These are phyloP conservation scores for Albophoma yamanashiensis DNA, from an alignment of 2,329 filamentous ascomycete species.

Conservation along the genomic window DNA sequence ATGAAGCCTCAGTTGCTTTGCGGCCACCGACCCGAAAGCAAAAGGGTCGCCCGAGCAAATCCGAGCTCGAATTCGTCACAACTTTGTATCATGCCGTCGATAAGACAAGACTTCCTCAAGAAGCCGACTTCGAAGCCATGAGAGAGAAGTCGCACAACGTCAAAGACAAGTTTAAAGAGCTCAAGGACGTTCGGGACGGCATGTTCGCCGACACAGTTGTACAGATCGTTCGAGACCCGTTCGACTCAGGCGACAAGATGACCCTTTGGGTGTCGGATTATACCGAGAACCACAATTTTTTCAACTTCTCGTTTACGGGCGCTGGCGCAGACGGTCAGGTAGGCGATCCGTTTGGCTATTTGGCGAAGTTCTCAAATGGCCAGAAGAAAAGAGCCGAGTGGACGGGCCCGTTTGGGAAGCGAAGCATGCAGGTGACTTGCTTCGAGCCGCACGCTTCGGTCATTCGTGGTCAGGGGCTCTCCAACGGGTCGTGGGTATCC, in stretches of 20 bases:
- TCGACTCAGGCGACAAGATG: constrained; percentile 30
- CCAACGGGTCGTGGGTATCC: constrained; percentile 49
- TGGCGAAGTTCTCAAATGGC: constrained; percentile 14
- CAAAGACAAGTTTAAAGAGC: constrained; percentile 48
- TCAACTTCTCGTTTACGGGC: constrained; percentile 29
- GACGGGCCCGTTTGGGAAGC: constrained; percentile 64
- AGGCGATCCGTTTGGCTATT: constrained; percentile 48
- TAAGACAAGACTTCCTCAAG: constrained; percentile 30
- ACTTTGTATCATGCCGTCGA: constrained; percentile 33
- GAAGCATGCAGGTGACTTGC: constrained; percentile 60
- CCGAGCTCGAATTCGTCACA: constrained; percentile 34
- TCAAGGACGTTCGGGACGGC: constrained; percentile 49
- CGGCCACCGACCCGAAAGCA: constrained; percentile 6
- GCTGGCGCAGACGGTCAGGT: constrained; percentile 25
- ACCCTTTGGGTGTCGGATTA: constrained; percentile 76
- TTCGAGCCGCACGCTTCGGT: constrained; percentile 56
- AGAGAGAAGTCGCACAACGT: constrained; percentile 28
- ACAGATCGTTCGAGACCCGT: constrained; percentile 51
- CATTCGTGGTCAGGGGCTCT: constrained; percentile 41
- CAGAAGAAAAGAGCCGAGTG: constrained; percentile 31
- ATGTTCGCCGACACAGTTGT: constrained; percentile 61
- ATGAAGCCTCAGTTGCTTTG: constrained; percentile 22
- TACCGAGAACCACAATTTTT: constrained; percentile 58
- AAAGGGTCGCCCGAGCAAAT: constrained; percentile 11
- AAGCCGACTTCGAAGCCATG: constrained; percentile 29